Conservation (phyloP, 805 yeast genomes). For the Vanderwaltozyma tropicalis region DNA sequence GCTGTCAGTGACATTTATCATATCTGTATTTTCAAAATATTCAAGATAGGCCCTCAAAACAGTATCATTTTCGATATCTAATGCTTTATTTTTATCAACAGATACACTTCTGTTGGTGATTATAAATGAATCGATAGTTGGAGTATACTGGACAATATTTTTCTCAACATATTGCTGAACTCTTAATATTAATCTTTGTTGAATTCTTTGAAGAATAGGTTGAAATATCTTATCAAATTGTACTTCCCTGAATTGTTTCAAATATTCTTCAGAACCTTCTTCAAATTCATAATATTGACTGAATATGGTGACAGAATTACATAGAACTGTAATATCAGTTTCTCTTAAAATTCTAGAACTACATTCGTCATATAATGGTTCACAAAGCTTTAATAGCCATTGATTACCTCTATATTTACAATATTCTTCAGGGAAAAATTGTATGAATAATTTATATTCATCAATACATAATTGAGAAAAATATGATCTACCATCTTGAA, state of each 20-base stretch:
- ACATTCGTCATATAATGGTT: conserved; percentile 65
- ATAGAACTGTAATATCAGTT: conserved; percentile 51
- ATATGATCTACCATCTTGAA: conserved; percentile 52
- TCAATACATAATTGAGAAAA: conserved; percentile 49
- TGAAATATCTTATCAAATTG: conserved; percentile 52
- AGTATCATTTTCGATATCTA: conserved; percentile 2
- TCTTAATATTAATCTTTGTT: conserved; percentile 69
- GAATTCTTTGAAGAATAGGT: conserved; percentile 68
- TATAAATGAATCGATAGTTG: conserved; percentile 57
- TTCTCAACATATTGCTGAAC: conserved; percentile 65
- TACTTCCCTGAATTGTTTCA: conserved; percentile 23
- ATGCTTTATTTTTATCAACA: background rate
- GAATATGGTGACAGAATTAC: conserved; percentile 64
- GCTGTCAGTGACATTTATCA: conserved; percentile 7
- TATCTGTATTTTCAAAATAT: background rate
- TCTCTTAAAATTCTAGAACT: conserved; percentile 64
- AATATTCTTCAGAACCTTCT: conserved; percentile 30
- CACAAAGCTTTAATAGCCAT: conserved; percentile 58
- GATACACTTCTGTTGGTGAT: conserved; percentile 36
- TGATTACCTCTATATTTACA: conserved; percentile 33
- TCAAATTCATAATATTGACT: conserved; percentile 60
- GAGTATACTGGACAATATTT: conserved; percentile 54
- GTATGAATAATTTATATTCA: conserved; percentile 50
- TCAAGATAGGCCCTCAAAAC: conserved; percentile 1
- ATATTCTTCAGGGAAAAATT: conserved; percentile 37